Base-by-base conservation (phyloP, 441 rosid species). In the Dalechampia spathulata region DNA sequence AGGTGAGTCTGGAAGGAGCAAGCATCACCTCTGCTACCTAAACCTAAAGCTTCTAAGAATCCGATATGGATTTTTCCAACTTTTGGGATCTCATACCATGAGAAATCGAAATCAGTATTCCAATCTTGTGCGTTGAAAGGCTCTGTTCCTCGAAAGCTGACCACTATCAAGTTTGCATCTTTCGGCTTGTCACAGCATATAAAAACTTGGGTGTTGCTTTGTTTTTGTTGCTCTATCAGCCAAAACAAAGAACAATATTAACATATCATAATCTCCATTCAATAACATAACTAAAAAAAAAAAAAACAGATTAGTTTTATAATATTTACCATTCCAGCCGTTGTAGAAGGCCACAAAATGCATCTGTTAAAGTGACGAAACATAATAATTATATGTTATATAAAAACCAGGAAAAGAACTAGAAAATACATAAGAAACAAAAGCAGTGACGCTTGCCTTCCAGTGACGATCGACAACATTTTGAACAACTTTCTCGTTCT, bases 391-490 rank as follows among this genome's bases (percentile, higher is more conserved):
- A 15, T 5, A 14, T 26, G 17, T 14, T 6, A 25, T 52, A 13
- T 26, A 6, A 21, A 21, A 2, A 22, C 12, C 10, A 47, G 19
- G 26, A 23, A 47, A 15, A 1, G 21, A 12, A 22, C 0, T 6
- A 47, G 11, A 10, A 4, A 25, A 15, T 1, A 25, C 1, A 12
- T 7, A 26, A 22, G 1, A n/a, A 40, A 1, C 16, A 41, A 21
- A 23, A 22, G 21, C 17, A 2, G 8, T 4, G 17, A 26, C 49
- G 64, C 81, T 66, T 78, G 55, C 97, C 89, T 81, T 85, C 94
- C 94, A 85, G 64, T 70, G 81, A 63, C 64, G 77, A 62, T 41
- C 66, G 25, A 83, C 83, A 7, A 85, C 72, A 51, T 74, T 71
- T 62, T 65, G 67, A 56, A 88, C 76, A 45, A 83, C 82, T 55